These are phyloP conservation scores for Darksidea phi DNA, from an alignment of 495 filamentous ascomycete species.

Conservation along the genomic window DNA sequence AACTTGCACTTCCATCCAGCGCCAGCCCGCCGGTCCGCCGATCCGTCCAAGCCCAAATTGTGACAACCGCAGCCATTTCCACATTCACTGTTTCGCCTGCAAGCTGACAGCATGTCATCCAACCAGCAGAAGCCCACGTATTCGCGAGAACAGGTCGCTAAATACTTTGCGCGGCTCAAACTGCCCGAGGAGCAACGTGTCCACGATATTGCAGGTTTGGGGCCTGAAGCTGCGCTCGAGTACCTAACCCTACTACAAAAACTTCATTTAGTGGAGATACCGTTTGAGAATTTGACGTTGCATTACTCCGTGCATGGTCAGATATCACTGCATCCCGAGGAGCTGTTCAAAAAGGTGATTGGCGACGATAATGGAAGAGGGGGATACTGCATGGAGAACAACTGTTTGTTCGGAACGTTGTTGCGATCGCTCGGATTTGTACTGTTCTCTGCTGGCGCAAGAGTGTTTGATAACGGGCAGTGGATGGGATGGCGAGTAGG, in stretches of 20 bases:
- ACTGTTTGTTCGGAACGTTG: slow-evolving; percentile 63
- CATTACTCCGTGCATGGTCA: slow-evolving; percentile 57
- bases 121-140: slow-evolving; percentile 12
- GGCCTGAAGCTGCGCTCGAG: slow-evolving; percentile 21
- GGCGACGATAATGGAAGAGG: slow-evolving; percentile 55
- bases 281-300: slow-evolving; percentile 67
- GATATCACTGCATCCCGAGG: slow-evolving; percentile 56
- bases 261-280: slow-evolving; percentile 59
- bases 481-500: slow-evolving; percentile 39
- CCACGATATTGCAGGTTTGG: slow-evolving; percentile 25
- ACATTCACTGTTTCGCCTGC: neutral
- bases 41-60: neutral
- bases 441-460: slow-evolving; percentile 53
- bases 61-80: neutral
- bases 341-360: slow-evolving; percentile 66
- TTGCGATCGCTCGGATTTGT: slow-evolving; percentile 62
- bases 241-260: slow-evolving; percentile 46
- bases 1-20: too few relatives aligned
- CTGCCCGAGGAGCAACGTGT: slow-evolving; percentile 31
- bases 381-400: slow-evolving; percentile 78
- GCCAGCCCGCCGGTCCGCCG: neutral
- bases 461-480: slow-evolving; percentile 35
- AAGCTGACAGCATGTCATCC: neutral
- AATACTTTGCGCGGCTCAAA: slow-evolving; percentile 37
- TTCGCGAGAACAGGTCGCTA: slow-evolving; percentile 24